phyloP scores from a whole-genome alignment of 177 flowering plant genomes.

The Vitis hybrid region DNA sequence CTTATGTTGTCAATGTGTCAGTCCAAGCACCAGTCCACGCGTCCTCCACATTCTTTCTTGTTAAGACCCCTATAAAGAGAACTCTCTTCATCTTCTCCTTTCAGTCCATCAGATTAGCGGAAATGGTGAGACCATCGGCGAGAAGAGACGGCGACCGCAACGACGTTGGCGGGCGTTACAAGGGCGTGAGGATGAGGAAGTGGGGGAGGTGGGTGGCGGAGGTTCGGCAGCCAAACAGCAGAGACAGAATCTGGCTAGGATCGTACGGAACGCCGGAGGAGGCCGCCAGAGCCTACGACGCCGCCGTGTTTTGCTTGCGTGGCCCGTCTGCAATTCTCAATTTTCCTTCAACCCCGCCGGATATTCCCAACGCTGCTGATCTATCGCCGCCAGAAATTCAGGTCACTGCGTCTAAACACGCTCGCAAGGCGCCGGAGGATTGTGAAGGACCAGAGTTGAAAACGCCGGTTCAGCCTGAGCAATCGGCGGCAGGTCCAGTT shows the following conservation, averaged over 20 bases:
- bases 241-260: conserved; percentile 36
- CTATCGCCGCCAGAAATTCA: conserved; percentile 22
- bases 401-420: conserved; percentile 23
- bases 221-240: conserved; percentile 34
- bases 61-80: too few species aligned
- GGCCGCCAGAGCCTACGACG: conserved; percentile 28
- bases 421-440: conserved; percentile 7
- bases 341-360: conserved; percentile 30
- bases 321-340: conserved; percentile 27
- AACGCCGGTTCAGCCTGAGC: not conserved
- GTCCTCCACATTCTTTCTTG: too few species aligned
- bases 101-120: too few species aligned
- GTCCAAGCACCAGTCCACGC: too few species aligned
- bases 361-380: conserved; percentile 15
- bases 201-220: conserved; percentile 45
- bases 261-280: conserved; percentile 26
- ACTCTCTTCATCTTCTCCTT: too few species aligned
- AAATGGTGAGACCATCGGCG: not conserved
- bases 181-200: conserved; percentile 38
- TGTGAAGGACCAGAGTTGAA: not conserved
- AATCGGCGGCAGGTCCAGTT: not conserved
- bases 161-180: conserved; percentile 16
- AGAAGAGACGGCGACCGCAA: not conserved
- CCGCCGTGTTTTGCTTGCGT: conserved; percentile 29
- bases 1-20: too few species aligned